phyloP scores from a whole-genome alignment of 1,284 basidiomycete species.

The Takashimella tepidaria region DNA sequence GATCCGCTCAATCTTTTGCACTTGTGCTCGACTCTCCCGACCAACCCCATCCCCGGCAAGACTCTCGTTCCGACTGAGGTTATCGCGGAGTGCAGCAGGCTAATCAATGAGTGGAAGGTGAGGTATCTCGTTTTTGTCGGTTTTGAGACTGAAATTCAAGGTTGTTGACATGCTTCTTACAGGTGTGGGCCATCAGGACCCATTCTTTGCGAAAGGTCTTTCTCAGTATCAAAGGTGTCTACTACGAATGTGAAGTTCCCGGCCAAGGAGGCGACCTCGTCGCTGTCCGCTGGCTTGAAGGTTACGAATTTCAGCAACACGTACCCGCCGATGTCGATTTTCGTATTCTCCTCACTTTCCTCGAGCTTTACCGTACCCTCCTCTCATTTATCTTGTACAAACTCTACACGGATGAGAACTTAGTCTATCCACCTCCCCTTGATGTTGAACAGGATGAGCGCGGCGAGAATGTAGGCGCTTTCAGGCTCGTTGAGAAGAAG shows the following conservation, averaged over 20 bases:
- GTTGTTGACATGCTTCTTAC: constrained; percentile 52
- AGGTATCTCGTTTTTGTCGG: no score
- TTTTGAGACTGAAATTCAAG: no score
- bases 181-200: constrained; percentile 90
- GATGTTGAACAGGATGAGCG: constrained; percentile 78
- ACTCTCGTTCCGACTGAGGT: constrained; percentile 72
- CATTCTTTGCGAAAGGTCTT: constrained; percentile 84
- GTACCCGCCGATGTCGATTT: constrained; percentile 95
- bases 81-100: constrained; percentile 82
- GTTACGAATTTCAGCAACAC: constrained; percentile 95
- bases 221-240: constrained; percentile 96
- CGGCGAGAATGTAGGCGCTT: constrained; percentile 86
- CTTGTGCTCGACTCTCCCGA: constrained; percentile 85
- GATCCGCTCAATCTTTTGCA: constrained; percentile 94
- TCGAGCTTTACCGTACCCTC: constrained; percentile 96
- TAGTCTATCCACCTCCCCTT: constrained; percentile 91
- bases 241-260: constrained; percentile 88
- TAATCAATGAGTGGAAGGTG: constrained; percentile 76
- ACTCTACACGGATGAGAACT: constrained; percentile 87
- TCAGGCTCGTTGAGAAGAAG: constrained; percentile 65
- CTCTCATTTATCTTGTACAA: constrained; percentile 96
- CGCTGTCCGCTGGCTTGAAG: constrained; percentile 82
- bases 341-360: constrained; percentile 93
- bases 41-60: constrained; percentile 57
- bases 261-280: constrained; percentile 73